Percentiles rank a stretch among this genome's conserved stretches.
Conservation (phyloP, 495 filamentous ascomycete species). For the Penicillium bovifimosum region DNA sequence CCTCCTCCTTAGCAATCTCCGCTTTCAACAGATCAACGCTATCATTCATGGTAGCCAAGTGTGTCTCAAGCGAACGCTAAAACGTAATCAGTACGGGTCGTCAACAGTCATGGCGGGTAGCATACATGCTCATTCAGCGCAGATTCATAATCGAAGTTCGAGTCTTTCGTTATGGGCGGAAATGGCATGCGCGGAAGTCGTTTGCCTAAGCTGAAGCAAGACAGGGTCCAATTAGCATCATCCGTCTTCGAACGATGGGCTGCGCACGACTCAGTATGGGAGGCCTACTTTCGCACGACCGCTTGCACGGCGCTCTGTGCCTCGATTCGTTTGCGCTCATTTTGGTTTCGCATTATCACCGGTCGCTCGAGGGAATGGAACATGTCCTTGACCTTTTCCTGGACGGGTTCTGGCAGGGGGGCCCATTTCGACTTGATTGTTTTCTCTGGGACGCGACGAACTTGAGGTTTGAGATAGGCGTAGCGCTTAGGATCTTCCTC, state of each 20-base stretch:
- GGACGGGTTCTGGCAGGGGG: constrained; percentile 44
- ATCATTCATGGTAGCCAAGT: constrained; percentile 50
- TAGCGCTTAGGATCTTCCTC: constrained; percentile 29
- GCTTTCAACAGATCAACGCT: constrained; percentile 48
- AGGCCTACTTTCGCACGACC: constrained; percentile 42
- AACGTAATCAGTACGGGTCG: constrained; percentile 8
- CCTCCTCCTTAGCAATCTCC: constrained; percentile 51
- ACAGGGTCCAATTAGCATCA: constrained; percentile 12
- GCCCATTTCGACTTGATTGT: constrained; percentile 56
- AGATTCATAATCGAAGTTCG: constrained; percentile 56
- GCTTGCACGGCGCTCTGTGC: constrained; percentile 49
- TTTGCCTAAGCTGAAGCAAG: constrained; percentile 35
- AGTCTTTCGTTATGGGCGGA: constrained; percentile 50
- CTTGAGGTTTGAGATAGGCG: constrained; percentile 44
- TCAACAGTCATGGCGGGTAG: not conserved
- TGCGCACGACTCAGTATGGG: not conserved
- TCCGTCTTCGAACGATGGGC: not conserved
- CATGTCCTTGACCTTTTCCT: constrained; percentile 48
- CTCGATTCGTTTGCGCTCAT: constrained; percentile 51
- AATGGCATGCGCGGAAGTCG: constrained; percentile 55
- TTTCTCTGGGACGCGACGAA: constrained; percentile 49
- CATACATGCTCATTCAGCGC: constrained; percentile 53
- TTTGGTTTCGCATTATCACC: constrained; percentile 47
- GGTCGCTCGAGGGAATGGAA: constrained; percentile 51
- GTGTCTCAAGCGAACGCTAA: constrained; percentile 46